phyloP scores from a whole-genome alignment of 768 basidiomycete species.

The Austroboletus festivus region DNA sequence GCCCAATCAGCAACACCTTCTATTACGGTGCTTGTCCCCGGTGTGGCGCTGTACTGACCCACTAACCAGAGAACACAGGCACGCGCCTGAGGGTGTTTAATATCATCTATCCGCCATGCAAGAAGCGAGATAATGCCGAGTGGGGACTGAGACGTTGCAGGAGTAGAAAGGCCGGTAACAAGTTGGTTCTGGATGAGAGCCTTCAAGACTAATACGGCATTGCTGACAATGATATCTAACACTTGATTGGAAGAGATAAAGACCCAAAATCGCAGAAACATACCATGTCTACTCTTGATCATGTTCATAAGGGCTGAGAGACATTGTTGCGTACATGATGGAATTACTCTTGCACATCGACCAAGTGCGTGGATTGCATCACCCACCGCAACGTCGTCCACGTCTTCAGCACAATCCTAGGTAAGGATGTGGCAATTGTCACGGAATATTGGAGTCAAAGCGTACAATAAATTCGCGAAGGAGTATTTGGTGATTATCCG shows the following conservation, averaged over 20 bases:
- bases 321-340: constrained; percentile 68
- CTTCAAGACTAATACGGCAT: constrained; percentile 83
- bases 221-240: constrained; percentile 74
- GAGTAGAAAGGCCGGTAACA: constrained; percentile 31
- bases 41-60: constrained; percentile 71
- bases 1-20: constrained; percentile 74
- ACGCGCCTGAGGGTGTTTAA: constrained; percentile 74
- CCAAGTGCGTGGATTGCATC: constrained; percentile 80
- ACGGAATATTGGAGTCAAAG: no score
- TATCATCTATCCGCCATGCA: constrained; percentile 73
- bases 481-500: constrained; percentile 66
- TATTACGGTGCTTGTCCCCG: constrained; percentile 34
- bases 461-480: constrained; percentile 84
- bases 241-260: constrained; percentile 4
- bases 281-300: constrained; percentile 76
- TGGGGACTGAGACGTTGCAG: constrained; percentile 37
- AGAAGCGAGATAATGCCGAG: constrained; percentile 74
- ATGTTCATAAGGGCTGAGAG: constrained; percentile 73
- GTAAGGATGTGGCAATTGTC: background rate
- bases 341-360: constrained; percentile 62
- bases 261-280: constrained; percentile 22
- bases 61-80: constrained; percentile 93
- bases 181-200: constrained; percentile 73
- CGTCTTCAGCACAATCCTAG: constrained; percentile 81
- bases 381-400: constrained; percentile 65